Base-by-base conservation (phyloP, 805 yeast genomes). In the Metschnikowia matae region DNA sequence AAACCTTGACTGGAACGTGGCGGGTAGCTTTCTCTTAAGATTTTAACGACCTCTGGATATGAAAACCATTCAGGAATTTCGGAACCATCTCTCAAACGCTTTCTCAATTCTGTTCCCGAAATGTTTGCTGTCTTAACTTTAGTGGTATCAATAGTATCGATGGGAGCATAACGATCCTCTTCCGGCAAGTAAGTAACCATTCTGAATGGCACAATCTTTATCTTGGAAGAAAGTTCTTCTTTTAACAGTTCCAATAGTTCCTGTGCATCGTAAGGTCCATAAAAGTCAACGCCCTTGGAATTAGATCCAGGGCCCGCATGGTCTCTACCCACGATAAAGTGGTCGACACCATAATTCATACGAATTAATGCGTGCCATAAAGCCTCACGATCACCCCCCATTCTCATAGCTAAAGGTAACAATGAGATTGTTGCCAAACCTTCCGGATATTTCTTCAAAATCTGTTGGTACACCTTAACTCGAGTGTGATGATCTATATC, bases 311-410 rank as follows among this genome's bases (percentile, higher is more conserved):
- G 97, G 53, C 97, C 97, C 48, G 98, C 98, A 65, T 91, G 98
- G 70, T 91, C 97, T 77, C 98, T 86, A 54, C 98, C 98, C 44
- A 91, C 97, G 64, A 91, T 91, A 75, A 92, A 92, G 69, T 92
- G 97, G 48, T 96, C 87, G 49, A 96, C 96, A 65, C 98, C 98
- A 66, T 85, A 90, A 74, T 91, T 91, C 77, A 89, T 89, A 73
- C 98, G 87, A 67, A 91, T 91, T 63, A 92, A 85, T 15, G 97
- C 96, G 67, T 91, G 98, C 97, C 97, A 92, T 41, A 91, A 87
- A 20, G 98, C 98, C 74, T 91, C 98, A 68, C 96, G 83, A 69
- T 92, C 97, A 69, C 98, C 98, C 50, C 94, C 97, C 98, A 91
- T 91, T 79, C 98, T 85, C 98, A 91, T 91, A 37, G 98, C 98